Conservation (phyloP, 2,329 filamentous ascomycete species). For the Colletotrichum endophyticum region DNA sequence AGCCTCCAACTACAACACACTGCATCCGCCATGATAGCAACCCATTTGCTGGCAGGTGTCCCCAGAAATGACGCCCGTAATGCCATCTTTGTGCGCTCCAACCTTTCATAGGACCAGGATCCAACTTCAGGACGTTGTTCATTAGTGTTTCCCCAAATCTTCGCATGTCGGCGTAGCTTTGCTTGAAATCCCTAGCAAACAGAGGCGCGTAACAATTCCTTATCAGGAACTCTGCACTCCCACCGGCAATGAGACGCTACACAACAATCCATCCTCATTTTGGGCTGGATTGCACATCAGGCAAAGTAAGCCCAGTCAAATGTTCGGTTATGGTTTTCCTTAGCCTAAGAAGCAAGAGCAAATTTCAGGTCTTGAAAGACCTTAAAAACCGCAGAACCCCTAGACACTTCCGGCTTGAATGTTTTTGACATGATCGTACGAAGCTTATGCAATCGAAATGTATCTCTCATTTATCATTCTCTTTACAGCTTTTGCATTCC, state of each 20-base stretch:
- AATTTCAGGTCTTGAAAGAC: neutral
- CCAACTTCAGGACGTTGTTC: neutral
- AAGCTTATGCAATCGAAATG: neutral
- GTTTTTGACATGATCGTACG: neutral
- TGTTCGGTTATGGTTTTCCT: neutral
- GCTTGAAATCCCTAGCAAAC: neutral
- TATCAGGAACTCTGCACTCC: neutral
- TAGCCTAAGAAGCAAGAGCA: neutral
- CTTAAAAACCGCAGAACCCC: neutral
- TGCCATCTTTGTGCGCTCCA: neutral
- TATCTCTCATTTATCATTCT: neutral
- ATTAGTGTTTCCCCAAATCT: neutral
- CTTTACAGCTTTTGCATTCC: neutral
- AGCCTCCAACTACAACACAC: neutral
- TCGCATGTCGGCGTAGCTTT: neutral
- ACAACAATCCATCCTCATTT: fast-evolving
- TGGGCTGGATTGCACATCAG: neutral
- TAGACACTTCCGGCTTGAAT: neutral
- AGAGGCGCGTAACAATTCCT: neutral
- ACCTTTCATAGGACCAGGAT: neutral
- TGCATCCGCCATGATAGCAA: neutral
- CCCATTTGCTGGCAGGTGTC: neutral
- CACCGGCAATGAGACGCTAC: neutral
- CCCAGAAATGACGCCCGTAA: neutral
- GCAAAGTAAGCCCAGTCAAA: neutral